Evolutionary conservation across 306 rosid species (phyloP).

Genomic region (Cercis canadensis): DNA sequence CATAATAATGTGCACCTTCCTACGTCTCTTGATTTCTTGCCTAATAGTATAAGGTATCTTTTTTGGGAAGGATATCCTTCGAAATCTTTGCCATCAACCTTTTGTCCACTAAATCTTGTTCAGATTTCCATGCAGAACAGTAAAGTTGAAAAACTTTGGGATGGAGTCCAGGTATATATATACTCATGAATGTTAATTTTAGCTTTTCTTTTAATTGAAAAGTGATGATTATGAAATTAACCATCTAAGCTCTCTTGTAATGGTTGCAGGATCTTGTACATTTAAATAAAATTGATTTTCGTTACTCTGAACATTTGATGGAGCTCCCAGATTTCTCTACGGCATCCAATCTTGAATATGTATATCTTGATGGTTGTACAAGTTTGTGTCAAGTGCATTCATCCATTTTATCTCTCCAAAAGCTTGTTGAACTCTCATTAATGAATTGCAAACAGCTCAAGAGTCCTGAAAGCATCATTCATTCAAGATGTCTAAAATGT

Average conservation of each 20-base stretch:
- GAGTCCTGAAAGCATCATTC: not conserved
- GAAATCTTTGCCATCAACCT: constrained; percentile 21
- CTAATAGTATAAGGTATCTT: constrained; percentile 28
- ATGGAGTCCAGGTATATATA: constrained; percentile 4
- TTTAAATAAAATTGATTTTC: not conserved
- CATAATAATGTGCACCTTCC: not conserved
- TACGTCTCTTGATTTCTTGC: not conserved
- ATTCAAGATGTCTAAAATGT: not conserved
- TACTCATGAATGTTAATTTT: not conserved
- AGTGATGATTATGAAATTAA: not conserved
- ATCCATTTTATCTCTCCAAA: not conserved
- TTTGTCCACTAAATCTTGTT: constrained; percentile 9
- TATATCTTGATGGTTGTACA: constrained; percentile 30
- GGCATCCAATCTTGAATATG: constrained; percentile 22
- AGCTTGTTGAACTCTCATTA: constrained; percentile 3
- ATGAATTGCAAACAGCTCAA: not conserved
- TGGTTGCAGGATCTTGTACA: not conserved
- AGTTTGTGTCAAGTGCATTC: constrained; percentile 19
- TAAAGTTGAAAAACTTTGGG: too few species aligned
- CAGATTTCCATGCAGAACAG: constrained; percentile 25
- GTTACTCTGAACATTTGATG: not conserved
- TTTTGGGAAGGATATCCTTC: constrained; percentile 35
- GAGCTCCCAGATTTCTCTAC: not conserved
- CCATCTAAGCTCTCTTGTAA: not conserved
- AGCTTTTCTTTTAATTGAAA: not conserved